These are phyloP conservation scores for Coemansia sp. DNA, from an alignment of 192 early-diverging fungal genomes.

Conservation along the genomic window DNA sequence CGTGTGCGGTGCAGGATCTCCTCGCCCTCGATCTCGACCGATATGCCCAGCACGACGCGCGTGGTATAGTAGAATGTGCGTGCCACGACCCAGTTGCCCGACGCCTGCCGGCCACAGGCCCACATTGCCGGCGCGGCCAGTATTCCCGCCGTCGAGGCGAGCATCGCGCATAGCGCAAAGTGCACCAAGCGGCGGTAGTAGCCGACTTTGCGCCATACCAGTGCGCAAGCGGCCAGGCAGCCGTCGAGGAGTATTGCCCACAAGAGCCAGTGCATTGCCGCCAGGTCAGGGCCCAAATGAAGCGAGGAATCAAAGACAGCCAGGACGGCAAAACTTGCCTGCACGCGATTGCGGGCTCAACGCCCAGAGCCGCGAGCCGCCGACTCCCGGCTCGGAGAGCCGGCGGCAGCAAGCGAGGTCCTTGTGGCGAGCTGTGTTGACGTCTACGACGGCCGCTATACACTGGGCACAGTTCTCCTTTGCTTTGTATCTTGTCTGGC, in stretches of 20 bases:
- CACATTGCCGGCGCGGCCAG: constrained; percentile 52
- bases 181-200: constrained; percentile 22
- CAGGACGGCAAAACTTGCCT: background rate
- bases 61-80: constrained; percentile 52
- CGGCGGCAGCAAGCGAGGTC: background rate
- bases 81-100: constrained; percentile 62
- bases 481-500: background rate
- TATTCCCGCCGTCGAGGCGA: constrained; percentile 53
- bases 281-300: background rate
- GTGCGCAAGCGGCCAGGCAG: constrained; percentile 19
- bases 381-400: background rate
- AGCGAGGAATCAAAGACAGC: background rate
- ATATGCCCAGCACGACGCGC: constrained; percentile 52
- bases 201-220: constrained; percentile 18
- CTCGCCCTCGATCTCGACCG: constrained; percentile 55
- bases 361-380: background rate
- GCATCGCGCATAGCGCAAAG: constrained; percentile 23
- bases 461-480: background rate
- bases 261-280: constrained; percentile 38
- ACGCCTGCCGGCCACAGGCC: constrained; percentile 50
- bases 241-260: constrained; percentile 23
- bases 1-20: constrained; percentile 40
- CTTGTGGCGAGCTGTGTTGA: background rate
- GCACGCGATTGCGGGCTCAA: background rate
- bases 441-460: too few relatives aligned